Percentiles rank a stretch among this genome's conserved stretches.
phyloP scores from a whole-genome alignment of 2,329 filamentous ascomycete genomes.

The Aspergillus pseudotamarii region DNA sequence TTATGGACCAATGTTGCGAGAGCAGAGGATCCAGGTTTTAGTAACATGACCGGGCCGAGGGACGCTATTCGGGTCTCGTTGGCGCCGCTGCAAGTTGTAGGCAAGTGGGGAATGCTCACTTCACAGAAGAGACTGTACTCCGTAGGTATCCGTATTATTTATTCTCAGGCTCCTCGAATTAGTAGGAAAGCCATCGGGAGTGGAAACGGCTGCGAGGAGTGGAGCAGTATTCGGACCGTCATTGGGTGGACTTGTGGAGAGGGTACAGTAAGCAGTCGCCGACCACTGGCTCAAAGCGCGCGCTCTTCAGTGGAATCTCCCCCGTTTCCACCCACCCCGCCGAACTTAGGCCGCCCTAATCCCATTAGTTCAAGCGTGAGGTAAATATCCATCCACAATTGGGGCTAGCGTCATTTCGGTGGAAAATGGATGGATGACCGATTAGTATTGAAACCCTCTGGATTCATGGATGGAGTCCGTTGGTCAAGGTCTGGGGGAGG shows the following conservation, averaged over 20 bases:
- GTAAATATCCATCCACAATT: slow-evolving; percentile 15
- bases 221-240: background rate
- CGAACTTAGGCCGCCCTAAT: slow-evolving; percentile 22
- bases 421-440: background rate
- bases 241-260: slow-evolving; percentile 11
- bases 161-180: slow-evolving; percentile 1
- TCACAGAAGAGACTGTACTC: background rate
- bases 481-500: slow-evolving; percentile 33
- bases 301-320: background rate
- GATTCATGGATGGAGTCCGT: slow-evolving; percentile 16
- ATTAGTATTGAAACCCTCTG: slow-evolving; percentile 11
- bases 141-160: slow-evolving; percentile 3
- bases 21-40: slow-evolving; percentile 5
- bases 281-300: slow-evolving; percentile 15
- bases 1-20: background rate
- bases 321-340: slow-evolving; percentile 13
- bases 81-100: slow-evolving; percentile 1
- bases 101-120: slow-evolving; percentile 1
- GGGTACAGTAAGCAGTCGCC: slow-evolving; percentile 14
- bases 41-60: slow-evolving; percentile 34
- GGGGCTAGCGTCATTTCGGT: slow-evolving; percentile 10
- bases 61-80: slow-evolving; percentile 8
- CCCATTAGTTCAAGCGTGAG: slow-evolving; percentile 8
- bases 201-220: slow-evolving; percentile 16
- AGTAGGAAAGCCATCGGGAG: slow-evolving; percentile 1